Base-by-base conservation (phyloP, 73 alveolate genomes). In the Uronychia binucleata region DNA sequence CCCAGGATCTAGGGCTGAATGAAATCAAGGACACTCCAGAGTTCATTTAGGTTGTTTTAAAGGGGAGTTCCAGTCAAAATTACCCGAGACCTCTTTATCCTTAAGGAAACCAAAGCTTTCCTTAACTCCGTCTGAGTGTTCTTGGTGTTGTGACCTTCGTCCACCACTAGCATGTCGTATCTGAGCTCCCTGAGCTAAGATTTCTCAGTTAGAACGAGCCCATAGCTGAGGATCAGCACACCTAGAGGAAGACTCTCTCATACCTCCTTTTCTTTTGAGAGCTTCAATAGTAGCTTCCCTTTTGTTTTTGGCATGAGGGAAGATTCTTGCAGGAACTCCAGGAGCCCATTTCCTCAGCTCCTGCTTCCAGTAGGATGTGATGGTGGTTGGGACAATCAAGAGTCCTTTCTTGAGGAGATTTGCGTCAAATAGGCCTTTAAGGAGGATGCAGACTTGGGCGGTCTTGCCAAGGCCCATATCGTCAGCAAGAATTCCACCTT, bases 121-220 rank as follows among this genome's bases (percentile, higher is more conserved):
- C 93, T 82, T 28, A 95, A 78, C 75, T 87, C 94, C 31, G 96
- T 94, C 46, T 91, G 87, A 57, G 80, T 84, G 74, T 95, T 95
- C 83, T 95, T 95, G 14, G 96, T 88, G 33, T 91, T 79, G 59
- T 95, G 98, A 1, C 98, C 98, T 83, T 95, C 98, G 91, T 95
- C 98, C 60, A 95, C 94, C 57, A 95, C 92, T 27, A 95, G 77
- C 29, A 95, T 77, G 77, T 95, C 98, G 78, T 89, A 89, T 26
- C 95, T 58, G 57, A 89, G 31, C 0, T 79, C 89, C 34, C 81
- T 60, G 0, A 89, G 75, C 32, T 76, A 34, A n/a, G 57, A 35
- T 59, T 60, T 83, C 46, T 82, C 90, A 59, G 86, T 84, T 0
- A 86, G 78, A n/a, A 88, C 77, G 88, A 93, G 85, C 30, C 96